Percentiles rank a stretch among this genome's conserved stretches.
Evolutionary conservation across 306 rosid genomes (phyloP).

Genomic region (Mucuna pruriens): DNA sequence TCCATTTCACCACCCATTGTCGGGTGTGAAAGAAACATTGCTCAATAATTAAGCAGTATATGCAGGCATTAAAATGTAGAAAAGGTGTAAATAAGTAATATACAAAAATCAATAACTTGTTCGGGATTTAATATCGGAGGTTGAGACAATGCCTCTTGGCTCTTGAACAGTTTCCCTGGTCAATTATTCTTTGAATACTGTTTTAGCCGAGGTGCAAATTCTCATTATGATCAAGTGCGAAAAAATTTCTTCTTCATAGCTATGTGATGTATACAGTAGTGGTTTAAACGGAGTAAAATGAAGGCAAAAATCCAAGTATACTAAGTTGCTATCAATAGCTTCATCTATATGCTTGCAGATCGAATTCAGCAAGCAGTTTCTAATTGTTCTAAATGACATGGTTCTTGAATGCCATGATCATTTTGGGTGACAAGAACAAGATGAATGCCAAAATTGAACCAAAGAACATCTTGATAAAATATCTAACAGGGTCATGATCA

Average conservation of each 20-base stretch:
- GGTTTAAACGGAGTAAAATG: neutral
- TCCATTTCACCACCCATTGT: neutral
- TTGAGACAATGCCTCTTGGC: slow-evolving; percentile 1
- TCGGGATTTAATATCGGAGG: neutral
- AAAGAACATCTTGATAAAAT: slow-evolving; percentile 67
- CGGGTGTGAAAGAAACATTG: neutral
- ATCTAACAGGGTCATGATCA: slow-evolving; percentile 56
- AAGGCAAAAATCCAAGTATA: neutral
- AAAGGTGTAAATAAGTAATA: neutral
- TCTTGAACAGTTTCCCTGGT: neutral
- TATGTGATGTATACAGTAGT: slow-evolving; percentile 12
- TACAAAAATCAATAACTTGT: neutral
- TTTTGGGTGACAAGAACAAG: slow-evolving; percentile 76
- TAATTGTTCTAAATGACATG: slow-evolving; percentile 46
- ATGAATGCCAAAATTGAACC: slow-evolving; percentile 79
- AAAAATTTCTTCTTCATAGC: slow-evolving; percentile 21
- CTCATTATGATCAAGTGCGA: slow-evolving; percentile 8
- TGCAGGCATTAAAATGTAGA: neutral
- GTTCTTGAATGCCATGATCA: slow-evolving; percentile 65
- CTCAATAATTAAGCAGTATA: neutral
- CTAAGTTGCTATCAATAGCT: slow-evolving; percentile 7
- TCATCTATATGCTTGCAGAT: slow-evolving; percentile 11
- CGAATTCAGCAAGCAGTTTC: slow-evolving; percentile 1
- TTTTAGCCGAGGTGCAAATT: neutral
- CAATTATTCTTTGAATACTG: neutral